A percentile compares a stretch with the other conserved stretches of the same genome.
Conservation (phyloP, 2,329 filamentous ascomycete species). For the Colletotrichum tanaceti region DNA sequence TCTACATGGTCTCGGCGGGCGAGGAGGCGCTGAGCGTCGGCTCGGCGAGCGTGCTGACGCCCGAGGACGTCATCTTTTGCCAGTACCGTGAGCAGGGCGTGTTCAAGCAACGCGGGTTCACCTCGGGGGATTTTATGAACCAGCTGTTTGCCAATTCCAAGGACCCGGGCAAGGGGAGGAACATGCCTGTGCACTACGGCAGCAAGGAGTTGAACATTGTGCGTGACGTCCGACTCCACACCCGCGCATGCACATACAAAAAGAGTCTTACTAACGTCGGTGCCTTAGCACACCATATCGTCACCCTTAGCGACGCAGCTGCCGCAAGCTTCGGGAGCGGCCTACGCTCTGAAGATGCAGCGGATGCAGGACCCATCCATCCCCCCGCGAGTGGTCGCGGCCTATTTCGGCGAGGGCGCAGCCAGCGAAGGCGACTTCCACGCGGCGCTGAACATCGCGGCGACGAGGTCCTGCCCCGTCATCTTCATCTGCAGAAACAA, state of each 20-base stretch:
- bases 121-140: constrained; percentile 90
- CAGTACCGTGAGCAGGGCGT: constrained; percentile 96
- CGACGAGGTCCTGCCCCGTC: constrained; percentile 86
- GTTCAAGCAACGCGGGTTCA: constrained; percentile 89
- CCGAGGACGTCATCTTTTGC: constrained; percentile 89
- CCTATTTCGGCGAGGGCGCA: constrained; percentile 92
- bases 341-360: constrained; percentile 88
- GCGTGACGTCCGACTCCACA: constrained; percentile 48
- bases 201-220: constrained; percentile 86
- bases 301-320: constrained; percentile 90
- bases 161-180: constrained; percentile 84
- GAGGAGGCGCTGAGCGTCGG: constrained; percentile 96
- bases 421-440: constrained; percentile 94
- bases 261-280: not conserved
- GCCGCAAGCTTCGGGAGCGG: constrained; percentile 87
- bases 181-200: constrained; percentile 98
- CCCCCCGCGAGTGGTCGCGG: constrained; percentile 77
- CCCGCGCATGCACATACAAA: not conserved
- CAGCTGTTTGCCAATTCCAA: constrained; percentile 90
- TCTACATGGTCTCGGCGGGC: constrained; percentile 97
- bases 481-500: constrained; percentile 95
- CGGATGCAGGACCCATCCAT: constrained; percentile 76
- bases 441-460: constrained; percentile 89
- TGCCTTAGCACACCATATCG: constrained; percentile 77
- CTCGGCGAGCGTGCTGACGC: constrained; percentile 83